phyloP scores from a whole-genome alignment of 2,329 filamentous ascomycete species.

The Hymenoscyphus salicellus region DNA sequence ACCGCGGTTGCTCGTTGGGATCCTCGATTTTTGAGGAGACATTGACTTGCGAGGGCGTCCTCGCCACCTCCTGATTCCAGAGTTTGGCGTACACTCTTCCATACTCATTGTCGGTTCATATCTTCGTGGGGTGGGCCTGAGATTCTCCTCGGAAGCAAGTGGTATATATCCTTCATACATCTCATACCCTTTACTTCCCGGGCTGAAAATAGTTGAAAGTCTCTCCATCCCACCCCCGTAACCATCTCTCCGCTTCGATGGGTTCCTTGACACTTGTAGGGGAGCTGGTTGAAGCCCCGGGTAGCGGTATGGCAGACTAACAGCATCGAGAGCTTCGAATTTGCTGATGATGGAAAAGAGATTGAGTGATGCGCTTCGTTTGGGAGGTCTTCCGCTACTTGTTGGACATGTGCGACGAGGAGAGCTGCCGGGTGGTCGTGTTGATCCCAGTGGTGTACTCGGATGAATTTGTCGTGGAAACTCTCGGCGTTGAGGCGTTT shows the following conservation, averaged over 20 bases:
- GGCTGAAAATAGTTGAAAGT: conserved; percentile 25
- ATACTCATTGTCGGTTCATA: background rate
- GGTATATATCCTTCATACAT: background rate
- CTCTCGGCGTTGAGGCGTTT: background rate
- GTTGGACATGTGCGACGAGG: background rate
- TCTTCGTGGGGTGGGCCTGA: background rate
- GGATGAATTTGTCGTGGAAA: background rate
- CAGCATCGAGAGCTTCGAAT: conserved; percentile 32
- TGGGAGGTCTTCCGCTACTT: background rate
- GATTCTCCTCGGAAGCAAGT: background rate
- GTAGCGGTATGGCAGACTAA: conserved; percentile 22
- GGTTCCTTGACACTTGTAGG: conserved; percentile 16
- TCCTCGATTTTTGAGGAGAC: background rate
- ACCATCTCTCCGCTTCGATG: conserved; percentile 4
- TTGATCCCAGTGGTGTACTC: background rate
- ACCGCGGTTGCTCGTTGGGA: background rate
- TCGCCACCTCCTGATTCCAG: background rate
- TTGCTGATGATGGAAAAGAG: conserved; percentile 29
- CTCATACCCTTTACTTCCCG: conserved; percentile 1
- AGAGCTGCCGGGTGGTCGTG: background rate
- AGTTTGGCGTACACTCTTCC: background rate
- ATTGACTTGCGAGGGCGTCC: background rate
- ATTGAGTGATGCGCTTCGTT: conserved; percentile 18
- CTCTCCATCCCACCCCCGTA: conserved; percentile 11
- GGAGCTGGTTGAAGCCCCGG: conserved; percentile 24